phyloP scores from a whole-genome alignment of 345 rosid genomes.

The Hibiscus trionum region DNA sequence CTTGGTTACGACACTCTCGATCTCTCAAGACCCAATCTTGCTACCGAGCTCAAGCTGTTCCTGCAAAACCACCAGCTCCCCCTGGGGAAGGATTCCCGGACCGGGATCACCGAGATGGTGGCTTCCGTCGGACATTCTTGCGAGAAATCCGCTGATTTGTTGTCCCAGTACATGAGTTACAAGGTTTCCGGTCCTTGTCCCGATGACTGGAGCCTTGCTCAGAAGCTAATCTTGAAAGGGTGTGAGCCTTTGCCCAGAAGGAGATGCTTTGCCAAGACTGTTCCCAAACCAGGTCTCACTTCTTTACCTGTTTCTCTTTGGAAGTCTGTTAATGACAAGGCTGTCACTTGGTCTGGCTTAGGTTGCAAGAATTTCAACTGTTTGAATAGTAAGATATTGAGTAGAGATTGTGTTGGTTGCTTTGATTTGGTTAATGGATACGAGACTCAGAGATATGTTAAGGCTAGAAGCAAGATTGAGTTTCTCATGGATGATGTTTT shows the following conservation, averaged over 20 bases:
- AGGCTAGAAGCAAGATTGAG: conserved; percentile 69
- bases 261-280: conserved; percentile 65
- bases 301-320: conserved; percentile 59
- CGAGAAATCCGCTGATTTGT: conserved; percentile 72
- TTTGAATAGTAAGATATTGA: conserved; percentile 62
- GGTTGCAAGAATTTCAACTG: conserved; percentile 81
- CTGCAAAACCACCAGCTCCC: conserved; percentile 75
- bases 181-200: conserved; percentile 61
- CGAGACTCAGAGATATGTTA: conserved; percentile 66
- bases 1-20: conserved; percentile 78
- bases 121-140: conserved; percentile 90
- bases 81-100: conserved; percentile 66
- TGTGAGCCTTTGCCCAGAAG: conserved; percentile 93
- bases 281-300: conserved; percentile 56
- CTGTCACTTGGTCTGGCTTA: conserved; percentile 78
- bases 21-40: conserved; percentile 73
- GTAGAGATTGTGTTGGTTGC: conserved; percentile 72
- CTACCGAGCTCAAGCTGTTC: conserved; percentile 72
- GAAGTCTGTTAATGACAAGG: conserved; percentile 73
- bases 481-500: conserved; percentile 73
- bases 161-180: conserved; percentile 79
- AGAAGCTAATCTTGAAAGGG: conserved; percentile 54
- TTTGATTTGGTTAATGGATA: conserved; percentile 47
- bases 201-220: conserved; percentile 77
- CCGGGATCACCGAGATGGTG: conserved; percentile 89